These are phyloP conservation scores for Fistulina hepatica DNA, from an alignment of 1,284 basidiomycete species.

Conservation along the genomic window DNA sequence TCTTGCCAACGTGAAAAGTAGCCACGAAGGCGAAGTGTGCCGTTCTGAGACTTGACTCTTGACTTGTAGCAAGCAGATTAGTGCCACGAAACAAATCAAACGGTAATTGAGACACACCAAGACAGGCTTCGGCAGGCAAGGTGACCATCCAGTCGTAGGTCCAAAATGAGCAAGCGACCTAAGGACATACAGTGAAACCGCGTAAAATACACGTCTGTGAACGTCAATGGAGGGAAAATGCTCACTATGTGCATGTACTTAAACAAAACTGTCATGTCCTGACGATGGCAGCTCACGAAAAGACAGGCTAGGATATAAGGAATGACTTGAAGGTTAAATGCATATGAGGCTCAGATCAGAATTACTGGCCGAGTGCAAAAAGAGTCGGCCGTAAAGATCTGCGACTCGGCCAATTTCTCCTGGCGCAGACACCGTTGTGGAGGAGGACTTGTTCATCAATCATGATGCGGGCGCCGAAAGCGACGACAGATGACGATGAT, in stretches of 20 bases:
- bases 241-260: not conserved
- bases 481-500: too few species aligned
- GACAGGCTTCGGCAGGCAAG: not conserved
- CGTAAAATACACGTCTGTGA: not conserved
- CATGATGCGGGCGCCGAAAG: too few species aligned
- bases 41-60: not conserved
- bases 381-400: too few species aligned
- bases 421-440: too few species aligned
- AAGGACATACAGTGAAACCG: not conserved
- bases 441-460: too few species aligned
- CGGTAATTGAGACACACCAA: not conserved
- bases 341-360: too few species aligned
- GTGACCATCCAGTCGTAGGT: constrained; percentile 1
- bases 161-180: not conserved
- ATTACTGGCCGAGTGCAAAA: too few species aligned
- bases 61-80: not conserved
- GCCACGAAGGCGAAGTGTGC: not conserved
- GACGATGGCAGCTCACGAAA: too few species aligned
- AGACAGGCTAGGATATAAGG: too few species aligned
- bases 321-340: too few species aligned
- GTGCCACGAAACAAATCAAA: not conserved
- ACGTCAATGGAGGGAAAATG: not conserved
- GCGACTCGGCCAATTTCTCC: too few species aligned
- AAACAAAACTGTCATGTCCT: too few species aligned
- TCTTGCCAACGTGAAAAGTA: not conserved